These are phyloP conservation scores for Thymus mandschuricus DNA, from an alignment of 257 asterid species.

Conservation along the genomic window DNA sequence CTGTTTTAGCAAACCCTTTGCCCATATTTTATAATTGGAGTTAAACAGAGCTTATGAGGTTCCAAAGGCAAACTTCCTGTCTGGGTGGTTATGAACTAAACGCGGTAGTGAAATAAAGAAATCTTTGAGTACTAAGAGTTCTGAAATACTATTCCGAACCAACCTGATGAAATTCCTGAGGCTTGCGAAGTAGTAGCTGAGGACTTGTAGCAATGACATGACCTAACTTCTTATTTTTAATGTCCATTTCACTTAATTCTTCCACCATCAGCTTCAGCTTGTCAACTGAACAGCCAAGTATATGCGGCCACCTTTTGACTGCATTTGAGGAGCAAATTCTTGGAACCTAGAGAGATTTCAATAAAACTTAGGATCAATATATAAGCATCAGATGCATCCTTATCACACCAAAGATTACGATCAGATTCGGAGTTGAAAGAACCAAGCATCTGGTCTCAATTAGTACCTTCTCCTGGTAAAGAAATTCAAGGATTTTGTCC, in stretches of 20 bases:
- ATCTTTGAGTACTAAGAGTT: neutral
- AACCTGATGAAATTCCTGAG: slow-evolving; percentile 84
- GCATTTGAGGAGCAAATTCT: slow-evolving; percentile 54
- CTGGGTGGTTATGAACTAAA: neutral
- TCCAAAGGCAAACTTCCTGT: neutral
- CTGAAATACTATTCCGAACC: slow-evolving; percentile 26
- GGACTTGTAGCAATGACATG: slow-evolving; percentile 79
- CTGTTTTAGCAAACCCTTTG: neutral
- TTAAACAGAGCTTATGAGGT: neutral
- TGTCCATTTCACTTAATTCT: slow-evolving; percentile 51
- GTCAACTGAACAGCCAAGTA: slow-evolving; percentile 76
- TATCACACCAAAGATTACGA: neutral
- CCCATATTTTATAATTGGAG: neutral
- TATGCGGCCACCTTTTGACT: slow-evolving; percentile 71
- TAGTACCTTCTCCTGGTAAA: slow-evolving; percentile 76
- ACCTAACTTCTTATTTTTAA: slow-evolving; percentile 69
- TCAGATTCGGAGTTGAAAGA: neutral
- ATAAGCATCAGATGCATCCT: neutral
- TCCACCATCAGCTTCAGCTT: slow-evolving; percentile 71
- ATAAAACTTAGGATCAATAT: slow-evolving; percentile 11
- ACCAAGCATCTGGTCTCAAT: slow-evolving; percentile 18
- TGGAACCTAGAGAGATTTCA: slow-evolving; percentile 61
- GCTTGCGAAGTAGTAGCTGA: slow-evolving; percentile 74
- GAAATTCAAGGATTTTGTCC: slow-evolving; percentile 56
- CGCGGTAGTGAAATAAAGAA: slow-evolving; percentile 2